Percentiles rank a stretch among this genome's conserved stretches.
Evolutionary conservation across 2,329 filamentous ascomycete species (phyloP).

Genomic region (Capronia coronata): DNA sequence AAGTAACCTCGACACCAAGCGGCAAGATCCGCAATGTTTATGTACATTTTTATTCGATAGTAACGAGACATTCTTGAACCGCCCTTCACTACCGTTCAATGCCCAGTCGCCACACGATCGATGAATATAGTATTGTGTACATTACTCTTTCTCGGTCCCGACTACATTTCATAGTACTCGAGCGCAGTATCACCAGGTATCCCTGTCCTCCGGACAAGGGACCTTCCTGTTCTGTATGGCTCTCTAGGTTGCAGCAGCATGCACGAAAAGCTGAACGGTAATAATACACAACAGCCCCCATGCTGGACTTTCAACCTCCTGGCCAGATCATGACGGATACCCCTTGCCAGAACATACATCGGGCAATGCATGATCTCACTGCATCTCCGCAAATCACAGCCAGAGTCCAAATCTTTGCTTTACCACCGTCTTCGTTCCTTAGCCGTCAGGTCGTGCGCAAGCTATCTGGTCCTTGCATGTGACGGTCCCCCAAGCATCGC

Average conservation of each 20-base stretch:
- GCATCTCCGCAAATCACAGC: background rate
- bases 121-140: too few relatives aligned
- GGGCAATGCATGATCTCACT: background rate
- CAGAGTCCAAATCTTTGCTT: background rate
- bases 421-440: background rate
- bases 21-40: background rate
- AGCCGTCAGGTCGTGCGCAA: background rate
- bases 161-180: background rate
- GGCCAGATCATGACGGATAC: background rate
- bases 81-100: too few relatives aligned
- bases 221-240: background rate
- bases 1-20: background rate
- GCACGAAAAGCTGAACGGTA: background rate
- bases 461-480: constrained; percentile 1
- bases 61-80: too few relatives aligned
- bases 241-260: too few relatives aligned
- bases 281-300: background rate
- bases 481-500: constrained; percentile 8
- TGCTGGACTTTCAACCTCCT: background rate
- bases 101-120: too few relatives aligned
- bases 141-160: too few relatives aligned
- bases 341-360: background rate
- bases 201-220: background rate
- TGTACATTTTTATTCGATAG: background rate
- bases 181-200: background rate